Base-by-base conservation (phyloP, 495 filamentous ascomycete species). In the Aspergillus diversus region DNA sequence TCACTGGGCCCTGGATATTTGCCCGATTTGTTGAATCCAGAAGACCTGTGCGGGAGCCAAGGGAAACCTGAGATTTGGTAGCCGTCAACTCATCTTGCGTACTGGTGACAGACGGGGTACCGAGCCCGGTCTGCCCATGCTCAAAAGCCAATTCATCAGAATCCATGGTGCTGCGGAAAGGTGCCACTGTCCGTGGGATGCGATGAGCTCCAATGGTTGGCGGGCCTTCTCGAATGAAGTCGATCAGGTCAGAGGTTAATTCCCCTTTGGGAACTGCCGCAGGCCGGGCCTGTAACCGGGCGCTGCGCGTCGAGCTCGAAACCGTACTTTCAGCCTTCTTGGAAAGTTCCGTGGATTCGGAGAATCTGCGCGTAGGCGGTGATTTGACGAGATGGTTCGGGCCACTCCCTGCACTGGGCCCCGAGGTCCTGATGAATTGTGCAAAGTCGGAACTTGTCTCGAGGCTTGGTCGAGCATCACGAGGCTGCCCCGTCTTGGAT, bases 141-240 rank as follows among this genome's bases (percentile, higher is more conserved):
- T 80, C 80, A 11, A 84, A 71, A 49, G 75, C 71, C 61, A 91
- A 78, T 46, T 92, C 89, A 59, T 95, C 91, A 33, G 91, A 93
- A 69, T 97, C 93, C 81, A 92, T 88, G 1, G 92, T 92, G 58
- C 84, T 87, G 34, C 92, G 83, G 78, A 96, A 93, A 15, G 93
- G 92, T 13, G 92, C 92, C 34, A 96, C 90, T 13, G 84, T 83
- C n/a, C 89, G 90, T 34, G 92, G 89, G 65, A 93, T 93, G 34
- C 91, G 86, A 53, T 84, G 90, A 57, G 80, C 71, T 33, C 80
- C 79, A 9, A 70, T 71, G 56, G 75, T 79, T 0, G 87, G 86
- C 7, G 94, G 89, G 1, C 94, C 91, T 73, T 90, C 87, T 53
- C 93, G 87, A 57, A 99, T 93, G 76, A 98, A 98, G 68, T 98